Evolutionary conservation across 2,329 filamentous ascomycete species (phyloP).

Genomic region (Paecilomyces sp.): DNA sequence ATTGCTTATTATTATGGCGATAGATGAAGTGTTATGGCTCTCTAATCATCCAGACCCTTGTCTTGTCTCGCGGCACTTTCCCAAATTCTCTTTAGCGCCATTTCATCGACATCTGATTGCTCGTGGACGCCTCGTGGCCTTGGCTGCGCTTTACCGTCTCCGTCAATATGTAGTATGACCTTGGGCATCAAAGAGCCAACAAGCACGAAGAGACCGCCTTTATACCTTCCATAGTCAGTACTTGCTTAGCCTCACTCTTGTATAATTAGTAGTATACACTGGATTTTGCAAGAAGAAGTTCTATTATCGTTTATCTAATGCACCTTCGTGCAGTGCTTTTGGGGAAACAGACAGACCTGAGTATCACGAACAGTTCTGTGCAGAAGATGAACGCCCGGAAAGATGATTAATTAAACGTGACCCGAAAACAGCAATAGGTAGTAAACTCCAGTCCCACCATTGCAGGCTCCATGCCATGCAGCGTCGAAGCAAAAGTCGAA

Average conservation of each 20-base stretch:
- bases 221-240: not conserved
- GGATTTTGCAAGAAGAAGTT: not conserved
- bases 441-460: not conserved
- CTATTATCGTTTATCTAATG: not conserved
- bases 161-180: not conserved
- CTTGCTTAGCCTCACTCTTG: not conserved
- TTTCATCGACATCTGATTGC: conserved; percentile 32
- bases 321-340: not conserved
- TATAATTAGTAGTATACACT: too few species aligned
- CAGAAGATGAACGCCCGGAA: not conserved
- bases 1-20: not conserved
- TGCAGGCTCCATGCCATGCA: not conserved
- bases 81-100: conserved; percentile 18
- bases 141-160: not conserved
- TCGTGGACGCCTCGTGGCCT: conserved; percentile 30
- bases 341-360: not conserved
- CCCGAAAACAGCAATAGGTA: not conserved
- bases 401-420: not conserved
- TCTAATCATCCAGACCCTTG: not conserved
- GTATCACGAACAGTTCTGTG: not conserved
- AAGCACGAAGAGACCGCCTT: not conserved
- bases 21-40: not conserved
- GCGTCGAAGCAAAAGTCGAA: not conserved
- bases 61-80: conserved; percentile 5
- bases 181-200: not conserved